phyloP scores from a whole-genome alignment of 805 yeast species.

The Metschnikowia santaceciliae region DNA sequence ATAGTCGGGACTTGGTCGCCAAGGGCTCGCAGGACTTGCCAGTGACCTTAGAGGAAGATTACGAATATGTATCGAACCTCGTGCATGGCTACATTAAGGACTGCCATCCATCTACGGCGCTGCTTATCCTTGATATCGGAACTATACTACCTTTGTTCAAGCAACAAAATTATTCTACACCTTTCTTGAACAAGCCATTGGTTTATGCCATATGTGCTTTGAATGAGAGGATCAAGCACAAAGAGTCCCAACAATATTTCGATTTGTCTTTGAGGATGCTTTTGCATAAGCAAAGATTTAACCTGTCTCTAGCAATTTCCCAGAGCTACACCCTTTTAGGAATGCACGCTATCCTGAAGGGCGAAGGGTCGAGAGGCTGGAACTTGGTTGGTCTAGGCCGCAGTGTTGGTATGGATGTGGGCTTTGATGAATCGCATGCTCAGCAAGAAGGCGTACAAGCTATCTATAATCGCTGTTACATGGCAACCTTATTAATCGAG shows the following conservation, averaged over 20 bases:
- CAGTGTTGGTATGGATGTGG: conserved; percentile 15
- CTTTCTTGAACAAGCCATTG: conserved; percentile 8
- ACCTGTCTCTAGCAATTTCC: conserved; percentile 14
- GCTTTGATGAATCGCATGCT: conserved; percentile 12
- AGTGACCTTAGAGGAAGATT: conserved; percentile 13
- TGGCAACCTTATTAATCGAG: conserved; percentile 15
- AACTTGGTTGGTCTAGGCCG: conserved; percentile 14
- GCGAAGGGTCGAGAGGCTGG: conserved; percentile 18
- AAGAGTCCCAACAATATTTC: conserved; percentile 15
- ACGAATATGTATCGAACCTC: conserved; percentile 11
- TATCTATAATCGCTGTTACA: conserved; percentile 11
- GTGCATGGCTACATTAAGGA: conserved; percentile 12
- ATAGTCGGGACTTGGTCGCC: background rate
- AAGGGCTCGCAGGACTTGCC: background rate
- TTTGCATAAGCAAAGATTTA: conserved; percentile 5
- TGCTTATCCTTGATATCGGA: conserved; percentile 10
- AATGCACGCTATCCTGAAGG: conserved; percentile 14
- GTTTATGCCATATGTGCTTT: conserved; percentile 17
- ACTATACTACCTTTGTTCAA: conserved; percentile 11
- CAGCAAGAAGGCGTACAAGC: conserved; percentile 1
- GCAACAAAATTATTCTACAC: conserved; percentile 9
- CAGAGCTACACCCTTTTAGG: conserved; percentile 16
- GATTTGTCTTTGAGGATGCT: conserved; percentile 8
- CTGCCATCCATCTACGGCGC: conserved; percentile 7
- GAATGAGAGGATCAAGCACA: conserved; percentile 8